Base-by-base conservation (phyloP, 2,329 filamentous ascomycete genomes). In the Fragosphaeria purpurea region DNA sequence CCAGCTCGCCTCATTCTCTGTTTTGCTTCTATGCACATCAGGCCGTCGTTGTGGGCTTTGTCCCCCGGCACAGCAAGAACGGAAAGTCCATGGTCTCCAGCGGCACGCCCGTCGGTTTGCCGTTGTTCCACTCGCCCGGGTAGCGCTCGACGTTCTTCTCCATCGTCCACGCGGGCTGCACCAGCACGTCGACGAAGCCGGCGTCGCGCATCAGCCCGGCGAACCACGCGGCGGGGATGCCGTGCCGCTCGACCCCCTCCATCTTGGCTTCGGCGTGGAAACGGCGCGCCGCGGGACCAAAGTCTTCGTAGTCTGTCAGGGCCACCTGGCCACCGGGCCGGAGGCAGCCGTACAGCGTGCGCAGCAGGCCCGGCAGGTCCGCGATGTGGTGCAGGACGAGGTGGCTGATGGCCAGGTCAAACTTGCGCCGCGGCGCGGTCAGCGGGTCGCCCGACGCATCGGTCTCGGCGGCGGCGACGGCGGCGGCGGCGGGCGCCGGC, bases 271-370 rank as follows among this genome's bases (percentile, higher is more conserved):
- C 63, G 0, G 76, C 70, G 61, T 81, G 77, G 56, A 80, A 80
- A 45, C 61, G 62, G 35, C 70, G 64, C 2, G 75, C 73, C 42
- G 72, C 71, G 0, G 70, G 69, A 0, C 77, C 77, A 59, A 73
- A 74, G 55, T 80, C 71, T 58, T 80, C 75, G 58, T 74, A 81
- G 57, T 80, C 77, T 2, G 76, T 80, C 56, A 80, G 60, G 1
- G 73, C 73, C 1, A 79, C 65, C 47, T 61, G 57, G 0, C 75
- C 77, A 0, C 74, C 75, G 0, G 65, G 60, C 49, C 65, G 69
- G 42, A 80, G 61, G 40, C 71, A 73, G 6, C 66, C 71, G 32
- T 67, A 61, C 60, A 79, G 67, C 1, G 71, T 74, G 5, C 47
- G 52, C 30, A 80, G 61, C 2, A 78, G 63, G 0, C 59, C 52